phyloP scores from a whole-genome alignment of 139 green algal genomes.

The Chlorella sp. region DNA sequence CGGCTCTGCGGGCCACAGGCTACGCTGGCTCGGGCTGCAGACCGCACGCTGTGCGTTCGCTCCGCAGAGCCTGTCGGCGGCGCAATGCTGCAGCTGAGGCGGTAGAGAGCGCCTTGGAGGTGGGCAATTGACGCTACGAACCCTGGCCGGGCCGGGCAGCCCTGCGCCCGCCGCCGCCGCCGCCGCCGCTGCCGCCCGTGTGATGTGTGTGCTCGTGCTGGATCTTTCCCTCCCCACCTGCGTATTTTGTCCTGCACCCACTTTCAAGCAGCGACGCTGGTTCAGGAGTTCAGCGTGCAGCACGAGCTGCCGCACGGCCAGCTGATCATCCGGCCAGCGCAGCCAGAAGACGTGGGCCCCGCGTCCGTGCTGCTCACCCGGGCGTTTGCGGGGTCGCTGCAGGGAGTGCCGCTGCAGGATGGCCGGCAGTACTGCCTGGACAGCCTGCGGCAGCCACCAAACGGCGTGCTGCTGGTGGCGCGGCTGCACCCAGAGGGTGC shows the following conservation, averaged over 20 bases:
- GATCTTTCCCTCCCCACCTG: neutral
- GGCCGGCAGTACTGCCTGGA: slow-evolving; percentile 20
- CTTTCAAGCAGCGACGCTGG: neutral
- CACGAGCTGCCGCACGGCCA: neutral
- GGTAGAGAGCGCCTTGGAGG: too few relatives aligned
- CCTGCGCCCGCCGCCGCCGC: too few relatives aligned
- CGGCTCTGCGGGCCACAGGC: too few relatives aligned
- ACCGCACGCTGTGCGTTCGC: too few relatives aligned
- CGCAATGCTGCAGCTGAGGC: too few relatives aligned
- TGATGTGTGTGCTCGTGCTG: too few relatives aligned
- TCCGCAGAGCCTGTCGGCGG: too few relatives aligned
- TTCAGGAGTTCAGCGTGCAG: neutral
- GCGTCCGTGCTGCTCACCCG: slow-evolving; percentile 26
- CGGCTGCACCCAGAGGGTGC: slow-evolving; percentile 2
- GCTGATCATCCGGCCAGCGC: neutral
- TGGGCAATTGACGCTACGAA: too few relatives aligned
- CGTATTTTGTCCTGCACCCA: neutral
- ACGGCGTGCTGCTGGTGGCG: slow-evolving; percentile 25
- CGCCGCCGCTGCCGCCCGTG: too few relatives aligned
- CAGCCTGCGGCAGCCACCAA: slow-evolving; percentile 6
- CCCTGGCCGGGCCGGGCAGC: too few relatives aligned
- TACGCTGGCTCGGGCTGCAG: too few relatives aligned
- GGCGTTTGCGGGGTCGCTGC: slow-evolving; percentile 9
- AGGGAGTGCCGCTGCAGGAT: neutral
- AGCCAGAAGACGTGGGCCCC: slow-evolving; percentile 7